Base-by-base conservation (phyloP, 495 filamentous ascomycete species). In the Penicillium macrosclerotiorum region DNA sequence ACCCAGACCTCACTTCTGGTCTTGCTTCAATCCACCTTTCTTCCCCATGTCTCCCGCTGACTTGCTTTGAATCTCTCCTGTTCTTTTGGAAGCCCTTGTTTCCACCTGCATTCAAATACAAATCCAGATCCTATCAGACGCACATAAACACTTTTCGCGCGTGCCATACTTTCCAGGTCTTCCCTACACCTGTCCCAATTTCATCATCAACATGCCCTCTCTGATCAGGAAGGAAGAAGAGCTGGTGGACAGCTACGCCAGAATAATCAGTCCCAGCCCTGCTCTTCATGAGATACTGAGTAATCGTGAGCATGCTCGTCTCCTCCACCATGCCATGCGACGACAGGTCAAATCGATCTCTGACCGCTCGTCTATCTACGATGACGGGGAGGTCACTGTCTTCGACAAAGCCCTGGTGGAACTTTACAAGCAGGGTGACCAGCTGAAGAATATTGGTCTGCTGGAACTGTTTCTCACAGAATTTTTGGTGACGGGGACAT, bases 401-500 rank as follows among this genome's bases (percentile, higher is more conserved):
- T 71, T 62, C 26, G 72, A 77, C 48, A 60, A 51, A 38, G 65
- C 65, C 14, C 56, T 77, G 42, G 33, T 65, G 5, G 42, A 45
- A 8, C 61, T 75, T 5, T 66, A 56, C 25, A 37, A 58, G 2
- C 47, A 67, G 20, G 64, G 60, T 23, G 41, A 59, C 9, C 36
- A 58, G n/a, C 38, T 52, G n/a, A 20, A 43, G 3, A 50, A 63
- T 23, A 24, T 48, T 7, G 63, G 63, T 4, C 67, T 63, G 3
- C 41, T 73, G 6, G 63, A 70, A 35, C 42, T 76, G 17, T 77
- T 66, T 40, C 20, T 73, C 12, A 54, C 63, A 22, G 64, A 76
- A 49, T 69, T 60, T 34, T 42, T 75, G 3, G 68, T 68, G 24
- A 52, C 68, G n/a, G 45, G 42, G 22, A 16, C 30, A 23, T 39